Conservation (phyloP, 2,329 filamentous ascomycete species). For the Xylariales sp. region DNA sequence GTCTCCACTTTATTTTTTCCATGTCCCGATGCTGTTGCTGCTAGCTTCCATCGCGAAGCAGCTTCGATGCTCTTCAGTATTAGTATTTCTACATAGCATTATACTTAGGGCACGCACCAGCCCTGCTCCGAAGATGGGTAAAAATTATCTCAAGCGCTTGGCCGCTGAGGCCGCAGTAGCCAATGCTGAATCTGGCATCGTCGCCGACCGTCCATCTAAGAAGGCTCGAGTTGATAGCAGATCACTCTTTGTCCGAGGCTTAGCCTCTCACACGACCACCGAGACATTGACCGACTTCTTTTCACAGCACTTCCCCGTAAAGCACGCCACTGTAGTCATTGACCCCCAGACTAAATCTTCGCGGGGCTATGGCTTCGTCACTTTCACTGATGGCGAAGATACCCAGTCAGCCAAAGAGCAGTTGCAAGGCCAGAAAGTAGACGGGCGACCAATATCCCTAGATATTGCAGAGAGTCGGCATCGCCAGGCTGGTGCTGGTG, state of each 20-base stretch:
- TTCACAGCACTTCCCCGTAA: conserved; percentile 92
- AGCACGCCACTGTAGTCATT: conserved; percentile 92
- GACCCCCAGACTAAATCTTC: conserved; percentile 89
- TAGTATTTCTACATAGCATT: background rate
- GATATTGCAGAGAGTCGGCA: conserved; percentile 90
- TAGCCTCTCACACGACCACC: conserved; percentile 81
- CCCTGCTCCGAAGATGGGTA: conserved; percentile 37
- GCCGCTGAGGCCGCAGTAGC: conserved; percentile 32
- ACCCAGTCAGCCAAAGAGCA: conserved; percentile 83
- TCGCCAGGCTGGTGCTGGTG: conserved; percentile 56
- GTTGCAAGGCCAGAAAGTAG: conserved; percentile 80
- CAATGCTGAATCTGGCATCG: conserved; percentile 41
- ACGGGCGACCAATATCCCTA: conserved; percentile 84
- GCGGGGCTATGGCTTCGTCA: conserved; percentile 95
- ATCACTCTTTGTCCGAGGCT: conserved; percentile 90
- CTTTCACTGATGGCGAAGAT: conserved; percentile 93
- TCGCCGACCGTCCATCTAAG: conserved; percentile 58
- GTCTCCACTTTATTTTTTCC: conserved; percentile 43
- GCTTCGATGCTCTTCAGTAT: background rate
- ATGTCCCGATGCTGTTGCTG: background rate
- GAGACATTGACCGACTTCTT: conserved; percentile 89
- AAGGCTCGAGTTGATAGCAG: conserved; percentile 70
- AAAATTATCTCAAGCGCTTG: conserved; percentile 42
- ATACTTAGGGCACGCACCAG: background rate
- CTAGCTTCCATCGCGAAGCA: conserved; percentile 2